Evolutionary conservation across 331 rosid species (phyloP).

Genomic region (Pyrus hybrid): DNA sequence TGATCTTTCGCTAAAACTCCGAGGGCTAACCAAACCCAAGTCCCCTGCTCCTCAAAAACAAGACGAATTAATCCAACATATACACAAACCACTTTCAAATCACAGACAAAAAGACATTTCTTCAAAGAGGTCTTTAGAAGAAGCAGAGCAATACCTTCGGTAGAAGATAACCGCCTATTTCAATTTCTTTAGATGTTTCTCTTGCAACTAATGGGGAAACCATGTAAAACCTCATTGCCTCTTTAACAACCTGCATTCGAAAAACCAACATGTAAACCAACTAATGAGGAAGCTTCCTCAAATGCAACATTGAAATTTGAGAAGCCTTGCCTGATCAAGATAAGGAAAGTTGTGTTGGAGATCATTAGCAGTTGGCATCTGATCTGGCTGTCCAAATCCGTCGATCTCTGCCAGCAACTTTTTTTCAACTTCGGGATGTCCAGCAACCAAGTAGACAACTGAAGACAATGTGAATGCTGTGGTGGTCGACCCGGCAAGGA

Average conservation of each 20-base stretch:
- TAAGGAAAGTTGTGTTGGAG: slow-evolving; percentile 74
- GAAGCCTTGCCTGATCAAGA: slow-evolving; percentile 59
- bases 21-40: slow-evolving; percentile 92
- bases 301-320: background rate
- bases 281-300: no score
- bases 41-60: slow-evolving; percentile 48
- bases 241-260: slow-evolving; percentile 69
- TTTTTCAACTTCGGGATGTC: slow-evolving; percentile 69
- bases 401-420: slow-evolving; percentile 70
- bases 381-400: slow-evolving; percentile 43
- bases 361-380: slow-evolving; percentile 53
- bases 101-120: background rate
- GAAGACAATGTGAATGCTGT: slow-evolving; percentile 80
- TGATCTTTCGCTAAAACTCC: slow-evolving; percentile 93
- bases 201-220: slow-evolving; percentile 92
- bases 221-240: slow-evolving; percentile 68
- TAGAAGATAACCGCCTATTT: slow-evolving; percentile 85
- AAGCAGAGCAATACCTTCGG: slow-evolving; percentile 59
- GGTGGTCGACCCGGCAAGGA: slow-evolving; percentile 90
- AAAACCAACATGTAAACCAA: background rate
- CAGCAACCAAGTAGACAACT: slow-evolving; percentile 71
- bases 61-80: background rate
- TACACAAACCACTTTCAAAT: background rate
- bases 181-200: slow-evolving; percentile 72
- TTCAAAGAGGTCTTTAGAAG: no score